Percentiles rank a stretch among this genome's conserved stretches.
These are phyloP conservation scores for Chalciporus sp. DNA, from an alignment of 1,284 basidiomycete genomes.

Conservation along the genomic window DNA sequence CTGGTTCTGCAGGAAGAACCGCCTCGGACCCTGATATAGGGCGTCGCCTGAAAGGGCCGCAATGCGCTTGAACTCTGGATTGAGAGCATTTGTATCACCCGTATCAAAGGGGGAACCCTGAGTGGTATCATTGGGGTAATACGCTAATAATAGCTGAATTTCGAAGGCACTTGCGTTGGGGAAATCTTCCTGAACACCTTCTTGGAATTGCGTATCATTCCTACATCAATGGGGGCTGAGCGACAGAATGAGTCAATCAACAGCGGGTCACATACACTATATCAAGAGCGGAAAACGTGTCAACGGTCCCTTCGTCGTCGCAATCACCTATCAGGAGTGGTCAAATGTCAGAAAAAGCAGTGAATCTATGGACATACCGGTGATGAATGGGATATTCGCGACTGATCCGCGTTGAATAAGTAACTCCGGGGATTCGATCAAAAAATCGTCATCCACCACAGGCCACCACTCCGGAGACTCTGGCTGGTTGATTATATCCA, in stretches of 20 bases:
- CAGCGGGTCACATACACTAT: conserved; percentile 38
- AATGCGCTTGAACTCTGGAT: conserved; percentile 55
- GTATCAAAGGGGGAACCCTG: conserved; percentile 58
- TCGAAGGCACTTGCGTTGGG: conserved; percentile 32
- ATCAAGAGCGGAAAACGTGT: conserved; percentile 45
- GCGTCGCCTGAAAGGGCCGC: conserved; percentile 54
- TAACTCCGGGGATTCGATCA: conserved; percentile 44
- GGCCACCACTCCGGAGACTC: conserved; percentile 47
- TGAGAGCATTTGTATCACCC: conserved; percentile 43
- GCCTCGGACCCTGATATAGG: conserved; percentile 55
- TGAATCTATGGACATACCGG: conserved; percentile 31
- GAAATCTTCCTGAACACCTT: conserved; percentile 41
- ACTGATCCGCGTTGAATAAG: conserved; percentile 44
- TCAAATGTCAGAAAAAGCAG: conserved; percentile 40
- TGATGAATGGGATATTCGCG: conserved; percentile 48
- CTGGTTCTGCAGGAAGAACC: conserved; percentile 48
- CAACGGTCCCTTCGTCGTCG: conserved; percentile 58
- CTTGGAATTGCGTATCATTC: conserved; percentile 38
- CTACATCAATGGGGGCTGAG: conserved; percentile 20
- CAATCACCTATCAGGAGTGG: conserved; percentile 42
- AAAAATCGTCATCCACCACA: conserved; percentile 52
- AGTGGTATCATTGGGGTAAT: conserved; percentile 47
- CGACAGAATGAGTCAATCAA: too few relatives aligned
- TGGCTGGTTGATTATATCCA: conserved; percentile 14
- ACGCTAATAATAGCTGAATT: conserved; percentile 34